Evolutionary conservation across 768 basidiomycete genomes (phyloP), one percentile per base, ranked within the genome.

Genomic region (Rhizopogon vinicolor): DNA sequence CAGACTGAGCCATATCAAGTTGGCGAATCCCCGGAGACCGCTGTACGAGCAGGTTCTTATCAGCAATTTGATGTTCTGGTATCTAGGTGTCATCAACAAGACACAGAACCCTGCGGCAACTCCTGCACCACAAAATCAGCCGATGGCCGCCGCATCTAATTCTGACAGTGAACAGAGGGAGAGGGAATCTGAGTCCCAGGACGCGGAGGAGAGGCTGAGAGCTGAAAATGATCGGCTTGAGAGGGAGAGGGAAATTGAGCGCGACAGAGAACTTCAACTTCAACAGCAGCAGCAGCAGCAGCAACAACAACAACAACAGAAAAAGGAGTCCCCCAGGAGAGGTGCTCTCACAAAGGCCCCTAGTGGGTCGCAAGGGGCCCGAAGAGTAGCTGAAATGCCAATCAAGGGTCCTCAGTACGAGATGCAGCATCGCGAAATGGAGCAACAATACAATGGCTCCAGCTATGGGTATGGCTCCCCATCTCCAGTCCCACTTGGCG

Each of bases 31-130:
- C 8, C 81, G 97, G 56, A 81, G 97, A 44, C 95, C 97, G 28
- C 78, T 99, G 16, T 98, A 97, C 65, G 97, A 99, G 75, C 97
- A 99, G 71, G 97, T 90, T 52, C 75, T 92, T 55, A 93, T 91
- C 70, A 91, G 89, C 66, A 93, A 93, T 67, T 75, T 93, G 64
- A 97, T 96, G 93, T 98, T 99, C 78, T 99, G 97, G 97, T 99
- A 98, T 68, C 80, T 99, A 39, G 93, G 95, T 12, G 87, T 98
- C 61, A 98, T 98, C 73, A 97, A 98, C 72, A 94, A 96, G 72
- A 83, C 91, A 18, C 87, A 86, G 64, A 80, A 65, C 51, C 74
- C 78, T 13, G 67, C 74, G 12, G 46, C 68, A 39, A 62, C 78
- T 40, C 60, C 72, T 29, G 68, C 65, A 40, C 68, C 58, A 37